These are phyloP conservation scores for Citropsis articulata DNA, from an alignment of 345 rosid species.

Conservation along the genomic window DNA sequence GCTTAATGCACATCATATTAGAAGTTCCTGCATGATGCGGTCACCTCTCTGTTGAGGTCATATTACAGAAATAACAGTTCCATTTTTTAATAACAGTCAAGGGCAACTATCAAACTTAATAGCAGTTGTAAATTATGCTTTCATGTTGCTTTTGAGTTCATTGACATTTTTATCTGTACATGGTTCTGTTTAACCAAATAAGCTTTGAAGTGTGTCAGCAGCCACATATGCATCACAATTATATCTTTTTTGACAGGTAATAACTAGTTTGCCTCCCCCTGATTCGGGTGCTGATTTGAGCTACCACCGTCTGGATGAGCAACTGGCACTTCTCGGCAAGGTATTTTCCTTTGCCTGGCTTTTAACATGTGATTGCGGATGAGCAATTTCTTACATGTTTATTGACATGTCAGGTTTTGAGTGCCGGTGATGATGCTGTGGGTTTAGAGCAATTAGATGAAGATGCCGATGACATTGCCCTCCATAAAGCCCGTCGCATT, in stretches of 20 bases:
- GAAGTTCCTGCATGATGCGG: background rate
- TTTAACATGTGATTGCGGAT: background rate
- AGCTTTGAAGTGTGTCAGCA: background rate
- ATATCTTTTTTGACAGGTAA: slow-evolving; percentile 44
- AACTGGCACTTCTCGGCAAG: slow-evolving; percentile 68
- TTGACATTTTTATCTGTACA: background rate
- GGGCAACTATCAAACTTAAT: background rate
- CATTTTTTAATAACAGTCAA: background rate
- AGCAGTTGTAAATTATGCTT: background rate
- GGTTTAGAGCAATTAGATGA: slow-evolving; percentile 88
- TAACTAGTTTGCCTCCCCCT: slow-evolving; percentile 85
- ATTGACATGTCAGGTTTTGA: slow-evolving; percentile 50
- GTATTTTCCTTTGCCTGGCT: slow-evolving; percentile 23
- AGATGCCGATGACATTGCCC: slow-evolving; percentile 85
- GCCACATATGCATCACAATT: background rate
- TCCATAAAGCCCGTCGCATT: slow-evolving; percentile 62
- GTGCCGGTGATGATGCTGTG: slow-evolving; percentile 79
- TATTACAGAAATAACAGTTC: background rate
- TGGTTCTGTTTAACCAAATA: background rate
- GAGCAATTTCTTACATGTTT: slow-evolving; percentile 14
- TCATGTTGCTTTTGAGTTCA: background rate
- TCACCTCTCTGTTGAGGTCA: background rate
- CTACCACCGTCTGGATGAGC: slow-evolving; percentile 65
- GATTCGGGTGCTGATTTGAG: slow-evolving; percentile 79
- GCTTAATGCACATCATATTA: background rate